These are phyloP conservation scores for Wallacemonas sp. DNA, from an alignment of 208 protist species.

Conservation along the genomic window DNA sequence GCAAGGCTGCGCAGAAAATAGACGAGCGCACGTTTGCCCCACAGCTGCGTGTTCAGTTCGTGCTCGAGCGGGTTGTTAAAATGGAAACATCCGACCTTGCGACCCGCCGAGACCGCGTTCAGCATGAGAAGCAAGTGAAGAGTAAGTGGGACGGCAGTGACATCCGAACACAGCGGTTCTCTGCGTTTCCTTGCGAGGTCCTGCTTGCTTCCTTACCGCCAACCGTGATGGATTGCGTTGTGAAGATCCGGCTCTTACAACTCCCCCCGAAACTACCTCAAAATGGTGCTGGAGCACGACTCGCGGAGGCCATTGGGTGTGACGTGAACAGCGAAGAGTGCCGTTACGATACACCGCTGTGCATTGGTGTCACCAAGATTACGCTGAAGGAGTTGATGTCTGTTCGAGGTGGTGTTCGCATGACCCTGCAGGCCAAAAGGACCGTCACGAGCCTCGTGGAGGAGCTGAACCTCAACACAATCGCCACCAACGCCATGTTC, in stretches of 20 bases:
- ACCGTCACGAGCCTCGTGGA: slow-evolving; percentile 55
- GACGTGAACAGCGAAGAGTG: slow-evolving; percentile 17
- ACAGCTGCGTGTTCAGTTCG: slow-evolving; percentile 63
- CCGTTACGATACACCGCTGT: slow-evolving; percentile 51
- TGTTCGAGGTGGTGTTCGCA: slow-evolving; percentile 56
- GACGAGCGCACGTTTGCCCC: slow-evolving; percentile 24
- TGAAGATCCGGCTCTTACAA: slow-evolving; percentile 86
- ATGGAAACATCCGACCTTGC: slow-evolving; percentile 56
- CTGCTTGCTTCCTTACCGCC: slow-evolving; percentile 67
- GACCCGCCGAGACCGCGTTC: slow-evolving; percentile 25
- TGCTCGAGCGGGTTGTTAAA: slow-evolving; percentile 69
- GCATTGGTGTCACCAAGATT: slow-evolving; percentile 84
- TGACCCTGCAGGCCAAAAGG: slow-evolving; percentile 74
- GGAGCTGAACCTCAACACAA: slow-evolving; percentile 63
- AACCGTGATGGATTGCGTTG: slow-evolving; percentile 46
- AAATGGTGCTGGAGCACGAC: slow-evolving; percentile 1
- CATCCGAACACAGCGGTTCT: slow-evolving; percentile 65
- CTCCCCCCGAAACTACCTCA: slow-evolving; percentile 44
- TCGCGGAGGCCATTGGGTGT: slow-evolving; percentile 18
- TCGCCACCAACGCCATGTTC: slow-evolving; percentile 73
- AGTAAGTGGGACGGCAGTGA: slow-evolving; percentile 68
- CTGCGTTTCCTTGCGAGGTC: slow-evolving; percentile 37
- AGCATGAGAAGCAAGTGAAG: slow-evolving; percentile 54
- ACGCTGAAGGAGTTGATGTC: slow-evolving; percentile 64
- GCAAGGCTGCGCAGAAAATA: background rate